A percentile compares a stretch with the other conserved stretches of the same genome.
Conservation (phyloP, 1,284 basidiomycete species). For the Hymenochaete sp. region DNA sequence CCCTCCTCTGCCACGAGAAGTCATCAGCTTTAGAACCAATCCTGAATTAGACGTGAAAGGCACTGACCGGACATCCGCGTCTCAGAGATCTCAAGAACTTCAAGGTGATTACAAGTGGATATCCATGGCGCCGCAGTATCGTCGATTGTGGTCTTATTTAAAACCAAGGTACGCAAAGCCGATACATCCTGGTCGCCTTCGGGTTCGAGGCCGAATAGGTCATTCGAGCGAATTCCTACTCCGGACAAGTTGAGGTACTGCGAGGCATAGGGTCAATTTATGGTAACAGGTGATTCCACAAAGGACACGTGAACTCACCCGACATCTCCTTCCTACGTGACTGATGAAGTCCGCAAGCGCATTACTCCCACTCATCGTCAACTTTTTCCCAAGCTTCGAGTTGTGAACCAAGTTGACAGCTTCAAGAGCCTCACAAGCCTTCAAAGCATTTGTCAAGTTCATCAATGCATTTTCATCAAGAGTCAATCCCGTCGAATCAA, state of each 20-base stretch:
- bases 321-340: slow-evolving; percentile 50
- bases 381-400: slow-evolving; percentile 39
- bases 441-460: slow-evolving; percentile 36
- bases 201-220: slow-evolving; percentile 42
- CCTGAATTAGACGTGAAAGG: neutral
- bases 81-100: slow-evolving; percentile 42
- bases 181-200: slow-evolving; percentile 28
- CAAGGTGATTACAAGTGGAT: slow-evolving; percentile 40
- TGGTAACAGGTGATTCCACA: slow-evolving; percentile 4
- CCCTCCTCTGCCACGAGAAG: slow-evolving; percentile 38
- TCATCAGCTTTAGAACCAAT: neutral
- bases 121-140: slow-evolving; percentile 48
- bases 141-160: slow-evolving; percentile 55
- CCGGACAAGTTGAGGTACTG: slow-evolving; percentile 48
- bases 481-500: slow-evolving; percentile 41
- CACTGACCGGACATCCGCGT: slow-evolving; percentile 51
- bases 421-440: slow-evolving; percentile 33
- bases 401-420: slow-evolving; percentile 55
- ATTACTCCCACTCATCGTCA: slow-evolving; percentile 26
- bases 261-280: slow-evolving; percentile 1
- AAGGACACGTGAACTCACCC: slow-evolving; percentile 30
- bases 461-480: slow-evolving; percentile 44
- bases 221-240: slow-evolving; percentile 42
- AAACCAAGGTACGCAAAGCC: slow-evolving; percentile 38
- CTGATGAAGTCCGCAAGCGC: slow-evolving; percentile 40